Conservation (phyloP, 305 asterid genomes). For the Andrographis paniculata region DNA sequence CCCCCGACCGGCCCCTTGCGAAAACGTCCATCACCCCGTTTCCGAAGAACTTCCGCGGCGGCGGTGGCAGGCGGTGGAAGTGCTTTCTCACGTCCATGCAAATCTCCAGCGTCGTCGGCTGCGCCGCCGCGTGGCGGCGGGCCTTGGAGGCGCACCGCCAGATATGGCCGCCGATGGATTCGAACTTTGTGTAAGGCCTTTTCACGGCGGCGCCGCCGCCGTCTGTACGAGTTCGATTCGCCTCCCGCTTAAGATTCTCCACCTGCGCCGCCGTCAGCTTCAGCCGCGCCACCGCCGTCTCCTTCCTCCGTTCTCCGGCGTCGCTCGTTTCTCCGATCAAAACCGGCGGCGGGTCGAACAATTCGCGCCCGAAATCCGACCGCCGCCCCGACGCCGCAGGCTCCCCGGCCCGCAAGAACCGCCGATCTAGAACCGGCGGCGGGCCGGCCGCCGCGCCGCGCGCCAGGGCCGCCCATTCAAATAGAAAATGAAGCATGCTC, state of each 20-base stretch:
- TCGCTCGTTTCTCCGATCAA: neutral
- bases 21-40: constrained; percentile 13
- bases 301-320: neutral
- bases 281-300: neutral
- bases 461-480: neutral
- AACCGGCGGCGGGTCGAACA: neutral
- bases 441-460: neutral
- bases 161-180: constrained; percentile 7
- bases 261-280: neutral
- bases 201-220: neutral
- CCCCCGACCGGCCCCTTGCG: constrained; percentile 6
- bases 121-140: constrained; percentile 1
- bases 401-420: neutral
- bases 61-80: constrained; percentile 6
- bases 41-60: constrained; percentile 9
- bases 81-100: constrained; percentile 10
- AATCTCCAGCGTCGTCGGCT: constrained; percentile 3
- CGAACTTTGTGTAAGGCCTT: neutral
- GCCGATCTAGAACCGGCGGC: neutral
- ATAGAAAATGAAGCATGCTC: neutral
- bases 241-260: neutral
- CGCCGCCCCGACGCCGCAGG: neutral
- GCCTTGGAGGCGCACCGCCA: constrained; percentile 14
- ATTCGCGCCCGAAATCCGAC: neutral
- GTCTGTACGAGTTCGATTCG: neutral